Evolutionary conservation across 257 asterid species (phyloP).

Genomic region (Euphrasia confusa): DNA sequence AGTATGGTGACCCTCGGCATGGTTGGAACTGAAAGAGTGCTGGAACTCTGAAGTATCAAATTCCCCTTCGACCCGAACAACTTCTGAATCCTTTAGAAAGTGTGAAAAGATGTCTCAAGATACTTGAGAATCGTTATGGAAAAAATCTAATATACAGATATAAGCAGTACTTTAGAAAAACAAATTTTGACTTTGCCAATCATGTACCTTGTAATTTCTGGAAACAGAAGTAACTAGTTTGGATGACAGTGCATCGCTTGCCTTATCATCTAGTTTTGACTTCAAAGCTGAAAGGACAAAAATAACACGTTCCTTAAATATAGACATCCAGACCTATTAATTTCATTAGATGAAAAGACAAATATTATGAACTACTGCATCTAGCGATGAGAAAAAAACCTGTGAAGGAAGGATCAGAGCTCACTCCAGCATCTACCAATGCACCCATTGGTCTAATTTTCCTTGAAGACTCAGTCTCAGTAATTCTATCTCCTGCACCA

Average conservation of each 20-base stretch:
- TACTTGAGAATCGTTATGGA: constrained; percentile 14
- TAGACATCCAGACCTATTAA: constrained; percentile 3
- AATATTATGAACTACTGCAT: neutral
- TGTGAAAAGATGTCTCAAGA: constrained; percentile 4
- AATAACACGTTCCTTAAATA: neutral
- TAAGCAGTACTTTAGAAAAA: neutral
- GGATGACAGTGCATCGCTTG: constrained; percentile 29
- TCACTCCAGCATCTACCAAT: constrained; percentile 36
- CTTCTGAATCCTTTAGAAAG: constrained; percentile 36
- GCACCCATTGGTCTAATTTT: constrained; percentile 28
- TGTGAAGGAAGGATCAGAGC: constrained; percentile 34
- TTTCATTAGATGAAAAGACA: constrained; percentile 13
- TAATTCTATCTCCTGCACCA: constrained; percentile 31
- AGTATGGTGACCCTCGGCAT: constrained; percentile 34
- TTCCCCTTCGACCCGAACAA: constrained; percentile 36
- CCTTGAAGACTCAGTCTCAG: constrained; percentile 27
- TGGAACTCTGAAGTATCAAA: constrained; percentile 25
- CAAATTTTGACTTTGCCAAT: neutral
- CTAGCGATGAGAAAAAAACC: constrained; percentile 31
- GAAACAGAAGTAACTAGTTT: constrained; percentile 30
- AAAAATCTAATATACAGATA: constrained; percentile 17
- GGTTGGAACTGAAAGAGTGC: constrained; percentile 26
- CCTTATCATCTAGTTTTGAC: constrained; percentile 34
- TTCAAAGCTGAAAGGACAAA: constrained; percentile 40
- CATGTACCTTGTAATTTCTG: constrained; percentile 44